Evolutionary conservation across 1,284 basidiomycete species (phyloP).

Genomic region (Ceratobasidium sp.): DNA sequence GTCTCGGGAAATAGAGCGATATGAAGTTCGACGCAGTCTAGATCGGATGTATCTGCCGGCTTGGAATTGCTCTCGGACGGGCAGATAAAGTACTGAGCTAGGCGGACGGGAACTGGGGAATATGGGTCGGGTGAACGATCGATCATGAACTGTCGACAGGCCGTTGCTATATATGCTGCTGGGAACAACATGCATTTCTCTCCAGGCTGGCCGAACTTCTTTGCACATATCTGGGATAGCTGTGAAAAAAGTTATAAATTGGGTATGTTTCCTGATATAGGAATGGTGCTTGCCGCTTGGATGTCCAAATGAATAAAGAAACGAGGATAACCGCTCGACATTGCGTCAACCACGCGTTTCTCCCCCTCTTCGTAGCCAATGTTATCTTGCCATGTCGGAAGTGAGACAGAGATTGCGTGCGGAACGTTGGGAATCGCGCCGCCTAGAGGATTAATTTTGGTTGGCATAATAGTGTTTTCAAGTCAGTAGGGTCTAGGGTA

Average conservation of each 20-base stretch:
- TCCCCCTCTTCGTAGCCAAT: conserved; percentile 94
- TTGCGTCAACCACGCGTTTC: conserved; percentile 80
- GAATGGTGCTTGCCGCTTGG: conserved; percentile 62
- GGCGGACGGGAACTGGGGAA: conserved; percentile 64
- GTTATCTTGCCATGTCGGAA: conserved; percentile 94
- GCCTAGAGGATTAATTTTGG: conserved; percentile 14
- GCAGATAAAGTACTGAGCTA: conserved; percentile 79
- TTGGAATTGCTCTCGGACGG: conserved; percentile 56
- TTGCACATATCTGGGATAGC: conserved; percentile 80
- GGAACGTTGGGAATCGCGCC: conserved; percentile 55
- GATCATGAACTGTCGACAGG: conserved; percentile 81
- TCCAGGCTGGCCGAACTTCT: conserved; percentile 75
- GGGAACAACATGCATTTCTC: conserved; percentile 85
- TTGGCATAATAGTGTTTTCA: neutral
- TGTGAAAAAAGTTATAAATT: conserved; percentile 52
- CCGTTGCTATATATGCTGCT: conserved; percentile 73
- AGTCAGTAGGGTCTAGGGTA: conserved; percentile 16
- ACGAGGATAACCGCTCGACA: conserved; percentile 96
- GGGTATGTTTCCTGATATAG: neutral
- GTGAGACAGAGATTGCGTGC: conserved; percentile 97
- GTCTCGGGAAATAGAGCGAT: conserved; percentile 82
- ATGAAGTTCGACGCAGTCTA: conserved; percentile 65
- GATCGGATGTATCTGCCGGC: conserved; percentile 49
- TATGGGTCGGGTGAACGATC: conserved; percentile 59
- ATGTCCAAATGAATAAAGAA: conserved; percentile 95